These are phyloP conservation scores for Ganoderma multipileum DNA, from an alignment of 1,284 basidiomycete genomes.

Conservation along the genomic window DNA sequence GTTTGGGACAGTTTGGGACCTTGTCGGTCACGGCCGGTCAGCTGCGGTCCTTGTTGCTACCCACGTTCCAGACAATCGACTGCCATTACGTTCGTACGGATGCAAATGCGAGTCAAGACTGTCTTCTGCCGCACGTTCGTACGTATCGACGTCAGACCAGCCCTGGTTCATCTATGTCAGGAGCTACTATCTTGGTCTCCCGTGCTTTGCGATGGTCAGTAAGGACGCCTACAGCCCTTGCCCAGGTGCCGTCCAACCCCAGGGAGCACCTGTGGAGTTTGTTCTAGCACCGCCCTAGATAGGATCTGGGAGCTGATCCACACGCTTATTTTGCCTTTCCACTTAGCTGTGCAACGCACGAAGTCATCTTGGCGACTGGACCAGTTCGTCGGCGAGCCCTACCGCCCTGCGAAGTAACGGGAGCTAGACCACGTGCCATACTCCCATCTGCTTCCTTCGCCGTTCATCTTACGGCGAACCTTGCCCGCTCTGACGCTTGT, in stretches of 20 bases:
- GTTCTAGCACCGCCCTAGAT: not conserved
- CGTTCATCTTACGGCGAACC: not conserved
- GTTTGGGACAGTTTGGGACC: not conserved
- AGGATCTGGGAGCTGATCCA: not conserved
- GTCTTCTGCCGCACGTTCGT: not conserved
- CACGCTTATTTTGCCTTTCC: not conserved
- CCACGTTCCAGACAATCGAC: not conserved
- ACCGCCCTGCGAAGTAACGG: not conserved
- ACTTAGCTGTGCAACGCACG: not conserved
- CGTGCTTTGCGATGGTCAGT: not conserved
- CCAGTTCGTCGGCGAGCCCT: not conserved
- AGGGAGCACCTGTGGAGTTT: not conserved
- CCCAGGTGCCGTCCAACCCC: no score
- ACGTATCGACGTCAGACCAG: not conserved
- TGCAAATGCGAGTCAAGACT: not conserved
- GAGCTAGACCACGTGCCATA: not conserved
- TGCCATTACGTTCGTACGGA: not conserved
- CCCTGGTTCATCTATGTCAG: not conserved
- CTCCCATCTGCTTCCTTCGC: not conserved
- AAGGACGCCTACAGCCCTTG: not conserved
- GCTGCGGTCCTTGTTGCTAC: conserved; percentile 2
- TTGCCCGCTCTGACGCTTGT: not conserved
- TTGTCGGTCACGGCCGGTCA: not conserved
- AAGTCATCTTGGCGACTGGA: not conserved
- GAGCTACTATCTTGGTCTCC: not conserved